Conservation (phyloP, 257 asterid species). For the Orobanche coerulescens region DNA sequence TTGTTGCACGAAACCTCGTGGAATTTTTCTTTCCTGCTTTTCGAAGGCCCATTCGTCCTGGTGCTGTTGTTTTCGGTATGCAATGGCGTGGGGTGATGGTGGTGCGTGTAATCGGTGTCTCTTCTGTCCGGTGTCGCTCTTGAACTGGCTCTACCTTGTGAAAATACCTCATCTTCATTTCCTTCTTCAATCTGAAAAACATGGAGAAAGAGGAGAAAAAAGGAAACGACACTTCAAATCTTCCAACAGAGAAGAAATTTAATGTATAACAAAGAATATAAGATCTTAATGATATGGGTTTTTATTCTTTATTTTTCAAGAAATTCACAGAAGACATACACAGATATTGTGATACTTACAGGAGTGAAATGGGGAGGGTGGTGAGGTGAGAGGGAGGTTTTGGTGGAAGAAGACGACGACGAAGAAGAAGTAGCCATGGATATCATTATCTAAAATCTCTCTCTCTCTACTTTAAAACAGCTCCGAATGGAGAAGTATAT, state of each 20-base stretch:
- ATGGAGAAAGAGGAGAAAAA: neutral
- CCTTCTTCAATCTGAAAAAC: constrained; percentile 78
- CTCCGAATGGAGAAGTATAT: neutral
- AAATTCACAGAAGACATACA: neutral
- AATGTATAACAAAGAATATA: neutral
- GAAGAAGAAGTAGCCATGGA: constrained; percentile 60
- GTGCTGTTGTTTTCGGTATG: neutral
- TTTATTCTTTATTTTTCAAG: neutral
- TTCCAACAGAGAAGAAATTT: neutral
- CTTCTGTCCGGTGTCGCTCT: constrained; percentile 42
- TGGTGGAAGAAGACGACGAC: constrained; percentile 38
- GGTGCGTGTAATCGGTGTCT: constrained; percentile 29
- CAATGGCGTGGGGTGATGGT: constrained; percentile 48
- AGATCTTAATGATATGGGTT: neutral
- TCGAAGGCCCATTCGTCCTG: constrained; percentile 28
- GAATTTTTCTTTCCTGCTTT: neutral
- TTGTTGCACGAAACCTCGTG: constrained; percentile 65
- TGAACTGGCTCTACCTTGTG: constrained; percentile 56
- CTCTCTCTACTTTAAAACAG: too few relatives aligned
- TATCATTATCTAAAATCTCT: constrained; percentile 4
- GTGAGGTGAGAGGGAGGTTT: constrained; percentile 56
- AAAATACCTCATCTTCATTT: constrained; percentile 72
- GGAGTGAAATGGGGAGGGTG: constrained; percentile 74
- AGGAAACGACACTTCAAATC: too few relatives aligned
- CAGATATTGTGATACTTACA: constrained; percentile 29